A percentile compares a stretch with the other conserved stretches of the same genome.
Conservation (phyloP, 257 asterid genomes). For the Lantana camara region DNA sequence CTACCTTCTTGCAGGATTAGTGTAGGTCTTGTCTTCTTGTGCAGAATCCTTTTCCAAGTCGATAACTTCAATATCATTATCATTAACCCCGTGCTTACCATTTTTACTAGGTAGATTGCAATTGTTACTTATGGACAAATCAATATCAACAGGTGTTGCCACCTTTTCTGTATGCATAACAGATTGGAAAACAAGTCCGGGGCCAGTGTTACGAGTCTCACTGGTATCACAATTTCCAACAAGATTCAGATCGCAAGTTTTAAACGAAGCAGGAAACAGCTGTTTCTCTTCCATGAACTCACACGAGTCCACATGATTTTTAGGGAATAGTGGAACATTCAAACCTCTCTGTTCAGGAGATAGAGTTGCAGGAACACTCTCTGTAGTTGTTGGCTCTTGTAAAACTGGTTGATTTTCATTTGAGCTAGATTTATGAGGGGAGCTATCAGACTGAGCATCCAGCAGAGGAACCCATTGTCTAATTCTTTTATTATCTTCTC, state of each 20-base stretch:
- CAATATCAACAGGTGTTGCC: conserved; percentile 58
- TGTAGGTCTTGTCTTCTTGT: conserved; percentile 54
- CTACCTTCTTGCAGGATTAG: conserved; percentile 64
- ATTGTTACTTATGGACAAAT: conserved; percentile 61
- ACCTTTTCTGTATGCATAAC: too few species aligned
- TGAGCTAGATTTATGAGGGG: too few species aligned
- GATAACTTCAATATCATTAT: conserved; percentile 78
- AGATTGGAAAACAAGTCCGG: too few species aligned
- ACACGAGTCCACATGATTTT: too few species aligned
- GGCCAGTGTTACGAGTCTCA: conserved; percentile 53
- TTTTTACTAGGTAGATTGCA: conserved; percentile 38
- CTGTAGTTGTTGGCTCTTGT: conserved; percentile 50
- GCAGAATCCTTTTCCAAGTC: conserved; percentile 86
- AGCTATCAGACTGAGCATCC: too few species aligned
- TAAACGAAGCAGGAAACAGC: conserved; percentile 70
- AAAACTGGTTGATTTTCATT: conserved; percentile 41
- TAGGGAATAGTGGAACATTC: conserved; percentile 48
- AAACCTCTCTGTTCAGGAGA: conserved; percentile 52
- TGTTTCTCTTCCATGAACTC: conserved; percentile 64
- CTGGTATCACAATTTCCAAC: conserved; percentile 61
- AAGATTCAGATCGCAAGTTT: conserved; percentile 88
- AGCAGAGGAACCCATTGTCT: conserved; percentile 55
- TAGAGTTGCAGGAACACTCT: conserved; percentile 26
- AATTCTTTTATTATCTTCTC: conserved; percentile 53
- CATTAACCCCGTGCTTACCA: conserved; percentile 43